Base-by-base conservation (phyloP, 2,329 filamentous ascomycete species). In the Fusarium devonianum region DNA sequence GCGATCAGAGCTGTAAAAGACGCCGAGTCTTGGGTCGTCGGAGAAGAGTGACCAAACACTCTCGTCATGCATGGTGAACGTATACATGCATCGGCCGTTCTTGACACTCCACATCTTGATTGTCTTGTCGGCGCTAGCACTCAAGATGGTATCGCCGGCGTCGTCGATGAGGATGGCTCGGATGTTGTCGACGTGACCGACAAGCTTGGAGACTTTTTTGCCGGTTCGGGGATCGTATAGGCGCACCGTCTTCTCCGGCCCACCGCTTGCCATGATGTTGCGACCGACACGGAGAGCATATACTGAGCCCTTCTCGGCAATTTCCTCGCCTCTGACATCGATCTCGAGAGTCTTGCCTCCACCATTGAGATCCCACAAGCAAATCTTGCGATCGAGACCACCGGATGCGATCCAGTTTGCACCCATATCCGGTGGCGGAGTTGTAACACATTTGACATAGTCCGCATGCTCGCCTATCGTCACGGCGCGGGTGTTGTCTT, bases 71-170 rank as follows among this genome's bases (percentile, higher is more conserved):
- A 99, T 99, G 44, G 92, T 97, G 63, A 99, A 82, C 1, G 94
- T 99, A 73, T 97, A 91, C 88, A 97, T 93, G 78, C 94, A 99
- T 62, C 94, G 83, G 45, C 94, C 94, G 16, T 92, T 93, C 9
- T 90, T 94, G 62, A 97, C 87, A 60, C 92, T 97, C 94, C 94
- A 99, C 49, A 97, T 85, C 75, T 99, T 99, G 76, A 99, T 88
- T 0, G 94, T 97, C 73, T 96, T 92, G 70, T 99, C 94, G 2
- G 93, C 93, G 63, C 92, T 96, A 11, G 91, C 92, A 1, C 93
- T 96, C 79, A 99, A 84, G 62, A 99, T 90, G 29, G 86, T 95
- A 68, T 96, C 92, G 28, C 91, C 92, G 51, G 89, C 86, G 61
- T 93, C 86, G 64, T 90, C 96, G 58, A 99, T 86, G 41, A 99